Base-by-base conservation (phyloP, 176 grass and related monocot genomes). In the Musa beccarii region DNA sequence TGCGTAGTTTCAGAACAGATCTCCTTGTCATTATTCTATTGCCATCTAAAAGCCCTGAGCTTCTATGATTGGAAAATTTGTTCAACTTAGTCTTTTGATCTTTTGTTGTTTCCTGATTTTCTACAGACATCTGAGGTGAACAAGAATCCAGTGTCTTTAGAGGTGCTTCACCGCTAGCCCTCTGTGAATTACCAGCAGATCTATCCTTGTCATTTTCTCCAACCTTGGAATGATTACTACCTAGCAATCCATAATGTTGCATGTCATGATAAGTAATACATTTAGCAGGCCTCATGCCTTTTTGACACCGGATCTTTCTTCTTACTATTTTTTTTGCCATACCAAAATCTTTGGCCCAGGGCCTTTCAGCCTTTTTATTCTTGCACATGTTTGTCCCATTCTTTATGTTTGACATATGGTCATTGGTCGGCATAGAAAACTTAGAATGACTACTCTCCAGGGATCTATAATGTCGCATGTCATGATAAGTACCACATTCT, bases 401-500 rank as follows among this genome's bases (percentile, higher is more conserved):
- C 68, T 83, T 87, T 67, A 59, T 50, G 54, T 69, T 17, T 24
- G 66, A 80, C 59, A 43, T 43, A 43, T 43, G 34, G 34, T 6
- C 34, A 43, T 43, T 43, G 34, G 34, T 6, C 34, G 0, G 3
- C 34, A 43, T 43, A 43, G 34, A 6, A 43, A 43, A 43, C 34
- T 43, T 43, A 43, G 34, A 43, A 43, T 43, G 34, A 43, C 34
- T 43, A 43, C 34, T 43, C 4, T 43, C 34, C 34, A 43, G 34
- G 34, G 34, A 43, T 43, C 34, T 43, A 43, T 4, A 43, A 43
- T 43, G 34, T 43, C 34, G 34, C 34, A 43, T 43, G 34, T 43
- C 26, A 28, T 28, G 26, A 28, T 28, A 28, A 22, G 22, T 22
- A 28, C 26, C 26, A 28, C 26, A 28, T 2, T 28, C 34, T 43